Conservation (phyloP, 106 monocot genomes). For the Iris macrosiphon region DNA sequence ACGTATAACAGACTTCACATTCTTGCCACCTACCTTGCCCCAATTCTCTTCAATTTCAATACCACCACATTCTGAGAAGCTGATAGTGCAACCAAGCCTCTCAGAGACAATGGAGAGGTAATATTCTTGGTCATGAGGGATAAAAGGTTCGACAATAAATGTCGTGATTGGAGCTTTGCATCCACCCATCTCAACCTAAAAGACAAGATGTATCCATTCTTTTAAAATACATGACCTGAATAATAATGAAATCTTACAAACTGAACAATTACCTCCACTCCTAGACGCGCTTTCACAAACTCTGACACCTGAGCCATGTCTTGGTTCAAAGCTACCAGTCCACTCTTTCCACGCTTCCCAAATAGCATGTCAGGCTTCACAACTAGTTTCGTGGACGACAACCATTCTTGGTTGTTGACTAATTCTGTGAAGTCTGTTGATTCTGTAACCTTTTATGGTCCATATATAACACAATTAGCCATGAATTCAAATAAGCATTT, state of each 20-base stretch:
- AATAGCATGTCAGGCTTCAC: constrained; percentile 99
- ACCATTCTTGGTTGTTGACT: constrained; percentile 60
- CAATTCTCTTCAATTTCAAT: constrained; percentile 97
- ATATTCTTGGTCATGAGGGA: constrained; percentile 80
- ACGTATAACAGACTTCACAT: not conserved
- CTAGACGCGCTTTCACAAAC: constrained; percentile 79
- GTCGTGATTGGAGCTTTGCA: constrained; percentile 94
- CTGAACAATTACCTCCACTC: constrained; percentile 56
- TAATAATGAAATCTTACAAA: not conserved
- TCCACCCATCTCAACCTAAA: constrained; percentile 89
- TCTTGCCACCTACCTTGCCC: constrained; percentile 55
- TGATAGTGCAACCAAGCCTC: constrained; percentile 77
- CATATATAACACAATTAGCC: not conserved
- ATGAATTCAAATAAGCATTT: not conserved
- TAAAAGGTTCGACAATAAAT: constrained; percentile 90
- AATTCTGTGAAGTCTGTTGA: constrained; percentile 67
- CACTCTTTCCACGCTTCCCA: constrained; percentile 95
- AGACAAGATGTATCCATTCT: not conserved
- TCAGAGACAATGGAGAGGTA: constrained; percentile 88
- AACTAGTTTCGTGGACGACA: constrained; percentile 75
- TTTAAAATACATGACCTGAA: not conserved
- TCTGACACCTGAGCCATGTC: constrained; percentile 72
- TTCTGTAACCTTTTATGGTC: constrained; percentile 44
- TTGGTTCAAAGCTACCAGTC: constrained; percentile 78
- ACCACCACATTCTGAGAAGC: constrained; percentile 95